A percentile compares a stretch with the other conserved stretches of the same genome.
These are phyloP conservation scores for Oryza punctata DNA, from an alignment of 176 grass and related monocot genomes.

Conservation along the genomic window DNA sequence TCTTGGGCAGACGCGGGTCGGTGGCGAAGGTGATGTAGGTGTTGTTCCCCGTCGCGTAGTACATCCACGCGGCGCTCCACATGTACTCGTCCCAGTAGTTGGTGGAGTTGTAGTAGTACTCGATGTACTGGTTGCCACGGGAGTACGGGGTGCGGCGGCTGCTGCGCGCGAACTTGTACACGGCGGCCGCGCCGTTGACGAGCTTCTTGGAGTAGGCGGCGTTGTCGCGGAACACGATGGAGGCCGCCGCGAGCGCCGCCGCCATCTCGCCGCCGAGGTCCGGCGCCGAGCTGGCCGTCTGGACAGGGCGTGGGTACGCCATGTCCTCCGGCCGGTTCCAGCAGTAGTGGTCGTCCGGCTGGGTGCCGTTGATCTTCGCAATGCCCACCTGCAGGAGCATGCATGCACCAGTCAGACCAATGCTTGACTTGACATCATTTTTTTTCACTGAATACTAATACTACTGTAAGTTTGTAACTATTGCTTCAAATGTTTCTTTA, in stretches of 20 bases:
- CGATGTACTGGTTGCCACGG: slow-evolving; percentile 46
- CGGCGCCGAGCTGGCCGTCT: slow-evolving; percentile 35
- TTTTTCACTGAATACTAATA: too few relatives aligned
- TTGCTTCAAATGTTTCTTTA: not conserved
- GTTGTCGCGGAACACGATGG: slow-evolving; percentile 92
- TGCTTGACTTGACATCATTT: too few relatives aligned
- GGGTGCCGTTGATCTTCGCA: slow-evolving; percentile 47
- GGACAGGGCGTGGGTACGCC: slow-evolving; percentile 60
- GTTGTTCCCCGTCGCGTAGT: slow-evolving; percentile 86
- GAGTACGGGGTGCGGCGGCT: slow-evolving; percentile 58
- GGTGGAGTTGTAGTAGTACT: slow-evolving; percentile 82
- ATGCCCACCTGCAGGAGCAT: slow-evolving; percentile 49
- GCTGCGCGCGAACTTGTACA: slow-evolving; percentile 83
- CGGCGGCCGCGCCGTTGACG: slow-evolving; percentile 48
- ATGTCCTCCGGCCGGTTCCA: slow-evolving; percentile 97
- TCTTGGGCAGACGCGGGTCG: slow-evolving; percentile 70
- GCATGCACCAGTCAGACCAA: too few relatives aligned
- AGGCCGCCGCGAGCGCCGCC: slow-evolving; percentile 76
- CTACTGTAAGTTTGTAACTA: not conserved
- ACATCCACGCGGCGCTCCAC: slow-evolving; percentile 98
- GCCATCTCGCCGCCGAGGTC: slow-evolving; percentile 87
- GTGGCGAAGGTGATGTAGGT: slow-evolving; percentile 82
- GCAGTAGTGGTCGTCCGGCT: slow-evolving; percentile 84
- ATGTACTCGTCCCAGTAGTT: slow-evolving; percentile 97
- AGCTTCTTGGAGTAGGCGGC: slow-evolving; percentile 83